Percentiles rank a stretch among this genome's conserved stretches.
phyloP scores from a whole-genome alignment of 2,329 filamentous ascomycete genomes.

The Aspergillus uvarum region DNA sequence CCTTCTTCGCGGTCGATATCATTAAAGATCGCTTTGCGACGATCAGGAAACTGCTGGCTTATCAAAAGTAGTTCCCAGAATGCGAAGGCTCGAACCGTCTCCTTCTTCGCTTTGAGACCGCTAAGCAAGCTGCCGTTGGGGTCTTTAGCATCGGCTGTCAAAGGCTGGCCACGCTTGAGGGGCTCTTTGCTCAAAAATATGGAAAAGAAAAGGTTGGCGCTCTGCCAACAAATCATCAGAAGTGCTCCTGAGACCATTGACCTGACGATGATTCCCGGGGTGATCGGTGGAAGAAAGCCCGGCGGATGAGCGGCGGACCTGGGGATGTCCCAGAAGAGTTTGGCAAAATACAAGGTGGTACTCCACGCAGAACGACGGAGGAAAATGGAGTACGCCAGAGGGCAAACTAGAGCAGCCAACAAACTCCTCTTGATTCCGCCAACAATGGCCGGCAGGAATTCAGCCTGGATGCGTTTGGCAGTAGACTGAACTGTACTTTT shows the following conservation, averaged over 20 bases:
- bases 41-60: constrained; percentile 68
- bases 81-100: constrained; percentile 75
- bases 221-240: constrained; percentile 71
- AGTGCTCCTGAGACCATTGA: constrained; percentile 64
- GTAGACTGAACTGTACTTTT: constrained; percentile 40
- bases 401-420: constrained; percentile 47
- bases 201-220: constrained; percentile 74
- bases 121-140: constrained; percentile 86
- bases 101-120: constrained; percentile 79
- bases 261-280: constrained; percentile 55
- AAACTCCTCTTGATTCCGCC: constrained; percentile 38
- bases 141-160: constrained; percentile 83
- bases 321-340: constrained; percentile 72
- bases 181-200: constrained; percentile 78
- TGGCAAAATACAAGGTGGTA: constrained; percentile 68
- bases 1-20: constrained; percentile 83
- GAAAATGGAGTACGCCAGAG: constrained; percentile 62
- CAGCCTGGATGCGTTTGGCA: constrained; percentile 38
- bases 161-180: constrained; percentile 76
- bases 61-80: constrained; percentile 89
- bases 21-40: constrained; percentile 77
- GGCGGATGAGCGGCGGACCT: constrained; percentile 64
- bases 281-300: constrained; percentile 56
- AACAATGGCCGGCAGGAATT: constrained; percentile 32
- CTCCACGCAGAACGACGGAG: constrained; percentile 67